These are phyloP conservation scores for Hibiscus tridactylites DNA, from an alignment of 345 rosid species.

Conservation along the genomic window DNA sequence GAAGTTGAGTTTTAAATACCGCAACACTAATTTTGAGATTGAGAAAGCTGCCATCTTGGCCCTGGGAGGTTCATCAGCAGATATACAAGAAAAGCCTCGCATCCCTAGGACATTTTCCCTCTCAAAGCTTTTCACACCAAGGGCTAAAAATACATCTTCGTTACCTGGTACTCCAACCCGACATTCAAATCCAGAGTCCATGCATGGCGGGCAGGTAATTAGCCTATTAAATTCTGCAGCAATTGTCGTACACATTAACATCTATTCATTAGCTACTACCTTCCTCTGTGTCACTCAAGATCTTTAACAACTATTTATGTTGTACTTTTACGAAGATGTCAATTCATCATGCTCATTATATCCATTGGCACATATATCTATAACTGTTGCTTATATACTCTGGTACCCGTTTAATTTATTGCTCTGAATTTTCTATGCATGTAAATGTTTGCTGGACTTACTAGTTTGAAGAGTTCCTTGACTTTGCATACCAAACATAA, in stretches of 20 bases:
- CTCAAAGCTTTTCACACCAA: conserved; percentile 49
- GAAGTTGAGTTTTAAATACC: conserved; percentile 59
- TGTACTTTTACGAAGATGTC: neutral
- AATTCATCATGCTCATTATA: neutral
- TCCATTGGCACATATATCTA: neutral
- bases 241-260: neutral
- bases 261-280: neutral
- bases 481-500: neutral
- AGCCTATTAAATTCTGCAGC: conserved; percentile 14
- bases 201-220: conserved; percentile 44
- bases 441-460: neutral
- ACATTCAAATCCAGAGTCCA: conserved; percentile 84
- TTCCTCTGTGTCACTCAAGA: neutral
- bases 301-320: neutral
- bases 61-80: conserved; percentile 38
- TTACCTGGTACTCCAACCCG: conserved; percentile 58
- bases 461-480: neutral
- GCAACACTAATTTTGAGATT: conserved; percentile 41
- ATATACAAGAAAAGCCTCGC: conserved; percentile 26
- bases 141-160: conserved; percentile 19
- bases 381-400: neutral
- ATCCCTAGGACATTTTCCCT: conserved; percentile 54
- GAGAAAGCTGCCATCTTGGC: conserved; percentile 74
- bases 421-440: neutral
- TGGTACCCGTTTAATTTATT: neutral